These are phyloP conservation scores for Coelastrella sp. DNA, from an alignment of 139 green algal genomes.

Conservation along the genomic window DNA sequence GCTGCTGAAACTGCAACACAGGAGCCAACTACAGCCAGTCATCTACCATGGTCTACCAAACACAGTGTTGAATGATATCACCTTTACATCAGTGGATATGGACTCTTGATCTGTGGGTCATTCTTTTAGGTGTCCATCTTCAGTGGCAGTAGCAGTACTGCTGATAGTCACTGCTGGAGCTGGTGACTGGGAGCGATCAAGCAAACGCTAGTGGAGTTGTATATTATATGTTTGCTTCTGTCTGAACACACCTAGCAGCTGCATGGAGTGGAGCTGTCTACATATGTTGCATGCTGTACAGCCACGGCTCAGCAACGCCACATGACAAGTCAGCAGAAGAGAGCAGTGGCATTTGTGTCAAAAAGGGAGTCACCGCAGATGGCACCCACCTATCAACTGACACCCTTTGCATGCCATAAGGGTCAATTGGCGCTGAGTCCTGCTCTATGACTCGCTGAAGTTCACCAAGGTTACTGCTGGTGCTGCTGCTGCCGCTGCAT, in stretches of 20 bases:
- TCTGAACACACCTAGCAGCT: too few species aligned
- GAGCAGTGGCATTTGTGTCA: too few species aligned
- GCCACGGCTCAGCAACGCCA: too few species aligned
- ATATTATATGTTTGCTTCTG: too few species aligned
- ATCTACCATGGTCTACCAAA: too few species aligned
- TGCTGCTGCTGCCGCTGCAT: neutral
- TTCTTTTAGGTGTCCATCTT: neutral
- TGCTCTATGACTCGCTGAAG: slow-evolving; percentile 13
- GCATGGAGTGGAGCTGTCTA: too few species aligned
- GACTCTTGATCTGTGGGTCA: neutral
- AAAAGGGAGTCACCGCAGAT: too few species aligned
- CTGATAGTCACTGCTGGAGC: too few species aligned
- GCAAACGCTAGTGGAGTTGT: too few species aligned
- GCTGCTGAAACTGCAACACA: slow-evolving; percentile 44
- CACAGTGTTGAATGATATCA: neutral
- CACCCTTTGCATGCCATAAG: slow-evolving; percentile 40
- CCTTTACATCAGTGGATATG: neutral
- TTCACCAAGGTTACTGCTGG: slow-evolving; percentile 35
- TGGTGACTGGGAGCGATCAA: too few species aligned
- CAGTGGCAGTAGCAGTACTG: too few species aligned
- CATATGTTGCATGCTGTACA: neutral
- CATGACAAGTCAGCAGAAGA: too few species aligned
- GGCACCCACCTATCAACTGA: slow-evolving; percentile 25
- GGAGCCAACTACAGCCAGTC: neutral
- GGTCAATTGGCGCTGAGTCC: neutral